Base-by-base conservation (phyloP, 495 filamentous ascomycete genomes). In the Penicillium angulare region DNA sequence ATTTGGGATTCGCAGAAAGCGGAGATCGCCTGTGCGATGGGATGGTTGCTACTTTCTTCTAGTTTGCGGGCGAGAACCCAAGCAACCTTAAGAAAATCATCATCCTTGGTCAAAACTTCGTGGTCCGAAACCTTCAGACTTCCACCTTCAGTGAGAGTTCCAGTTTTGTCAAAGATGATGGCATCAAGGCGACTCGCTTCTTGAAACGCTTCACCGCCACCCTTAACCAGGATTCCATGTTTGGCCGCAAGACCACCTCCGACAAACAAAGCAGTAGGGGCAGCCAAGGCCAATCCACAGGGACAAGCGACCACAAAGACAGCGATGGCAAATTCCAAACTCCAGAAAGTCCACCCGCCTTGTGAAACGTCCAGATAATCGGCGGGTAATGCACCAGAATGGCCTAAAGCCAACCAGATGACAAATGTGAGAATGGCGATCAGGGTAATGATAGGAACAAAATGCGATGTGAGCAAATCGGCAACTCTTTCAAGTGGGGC, bases 301-400 rank as follows among this genome's bases (percentile, higher is more conserved):
- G 92, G 92, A 65, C 92, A 97, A 5, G 92, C 92, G 29, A 97
- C 86, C 26, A 97, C 89, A 67, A 97, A 97, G 3, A 96, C 92
- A 3, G 93, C 83, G 53, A 97, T 96, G 0, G 92, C 88, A 62
- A 97, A 97, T 45, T 92, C 84, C 31, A 97, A 73, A 16, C 88
- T 87, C 81, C 91, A 97, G 15, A 88, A 85, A 0, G 86, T 77
- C 89, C 91, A 96, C 12, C 89, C 87, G 20, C 89, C 90, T 17
- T 81, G 76, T 5, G 79, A 72, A 27, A 72, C 64, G 40, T 86
- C 85, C 8, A 88, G 76, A 57, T 85, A 96, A 50, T 84, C 77
- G 2, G 49, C 56, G 0, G 90, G 83, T 7, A 96, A 74, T 4
- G 61, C 58, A 7, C 89, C 88, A 1, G 86, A 82, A 23, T 84